Percentiles rank a stretch among this genome's conserved stretches.
Conservation (phyloP, 768 basidiomycete species). For the Pulveroboletus sp. region DNA sequence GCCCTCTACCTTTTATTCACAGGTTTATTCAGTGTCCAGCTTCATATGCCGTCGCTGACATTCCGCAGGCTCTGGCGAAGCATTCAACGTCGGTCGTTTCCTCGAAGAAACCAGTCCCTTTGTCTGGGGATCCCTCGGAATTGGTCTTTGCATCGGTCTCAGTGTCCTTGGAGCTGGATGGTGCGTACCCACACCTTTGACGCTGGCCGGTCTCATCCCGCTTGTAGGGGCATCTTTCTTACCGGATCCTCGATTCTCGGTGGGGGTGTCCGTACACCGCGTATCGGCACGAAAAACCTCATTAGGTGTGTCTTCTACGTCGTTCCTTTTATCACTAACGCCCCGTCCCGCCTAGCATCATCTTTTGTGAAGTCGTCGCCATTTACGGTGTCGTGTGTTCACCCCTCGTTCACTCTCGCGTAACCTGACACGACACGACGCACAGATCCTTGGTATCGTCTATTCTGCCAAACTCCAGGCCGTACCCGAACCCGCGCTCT, state of each 20-base stretch:
- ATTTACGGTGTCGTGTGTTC: conserved; percentile 90
- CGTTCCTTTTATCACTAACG: too few species aligned
- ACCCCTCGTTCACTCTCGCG: too few species aligned
- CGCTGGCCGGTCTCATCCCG: neutral
- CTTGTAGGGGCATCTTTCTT: conserved; percentile 89
- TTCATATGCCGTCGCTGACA: neutral
- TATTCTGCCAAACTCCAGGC: conserved; percentile 78
- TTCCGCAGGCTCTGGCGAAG: conserved; percentile 72
- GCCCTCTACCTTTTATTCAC: conserved; percentile 90
- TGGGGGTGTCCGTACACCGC: conserved; percentile 89
- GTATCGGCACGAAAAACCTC: conserved; percentile 96
- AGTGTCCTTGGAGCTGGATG: conserved; percentile 95
- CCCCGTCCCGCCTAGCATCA: conserved; percentile 59
- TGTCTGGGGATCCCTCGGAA: conserved; percentile 87
- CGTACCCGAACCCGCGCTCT: conserved; percentile 65
- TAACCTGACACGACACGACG: too few species aligned
- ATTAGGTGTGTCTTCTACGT: conserved; percentile 63
- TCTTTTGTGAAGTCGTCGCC: conserved; percentile 99
- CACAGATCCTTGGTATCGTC: conserved; percentile 91
- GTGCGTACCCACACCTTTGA: conserved; percentile 42
- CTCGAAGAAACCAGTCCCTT: conserved; percentile 93
- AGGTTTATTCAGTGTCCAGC: conserved; percentile 44
- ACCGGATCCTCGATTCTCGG: conserved; percentile 97
- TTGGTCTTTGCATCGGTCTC: conserved; percentile 90
- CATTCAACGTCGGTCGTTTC: conserved; percentile 93